Conservation (phyloP, 495 filamentous ascomycete genomes). For the Penicillium tannophilum region DNA sequence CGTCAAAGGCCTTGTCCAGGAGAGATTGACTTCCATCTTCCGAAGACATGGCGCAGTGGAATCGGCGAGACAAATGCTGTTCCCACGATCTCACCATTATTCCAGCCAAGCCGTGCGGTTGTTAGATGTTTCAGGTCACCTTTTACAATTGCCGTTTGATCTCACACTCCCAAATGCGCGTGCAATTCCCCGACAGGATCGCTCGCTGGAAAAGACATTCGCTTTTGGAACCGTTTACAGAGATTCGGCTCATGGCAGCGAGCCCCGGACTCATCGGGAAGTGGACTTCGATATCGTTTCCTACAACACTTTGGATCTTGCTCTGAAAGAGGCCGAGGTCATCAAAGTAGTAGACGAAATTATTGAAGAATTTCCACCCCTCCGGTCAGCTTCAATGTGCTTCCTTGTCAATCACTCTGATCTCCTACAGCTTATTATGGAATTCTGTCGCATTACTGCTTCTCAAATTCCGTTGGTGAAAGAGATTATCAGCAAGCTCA, state of each 20-base stretch:
- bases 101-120: conserved; percentile 70
- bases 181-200: conserved; percentile 71
- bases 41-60: conserved; percentile 92
- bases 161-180: conserved; percentile 88
- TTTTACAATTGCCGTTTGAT: conserved; percentile 90
- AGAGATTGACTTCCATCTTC: conserved; percentile 76
- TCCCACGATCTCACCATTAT: conserved; percentile 82
- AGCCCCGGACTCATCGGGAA: conserved; percentile 81
- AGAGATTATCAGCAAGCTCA: conserved; percentile 84
- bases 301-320: conserved; percentile 74
- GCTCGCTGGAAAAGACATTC: conserved; percentile 74
- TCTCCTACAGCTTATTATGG: conserved; percentile 80
- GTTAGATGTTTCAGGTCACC: conserved; percentile 77
- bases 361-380: conserved; percentile 75
- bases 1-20: conserved; percentile 72
- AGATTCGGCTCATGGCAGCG: conserved; percentile 71
- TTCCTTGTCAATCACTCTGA: conserved; percentile 92
- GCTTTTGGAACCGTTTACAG: conserved; percentile 90
- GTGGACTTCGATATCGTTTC: conserved; percentile 96
- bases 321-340: conserved; percentile 90
- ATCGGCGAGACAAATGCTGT: conserved; percentile 67
- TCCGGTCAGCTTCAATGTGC: conserved; percentile 73
- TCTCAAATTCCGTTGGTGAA: conserved; percentile 71
- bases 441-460: conserved; percentile 77
- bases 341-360: conserved; percentile 95